A percentile compares a stretch with the other conserved stretches of the same genome.
Evolutionary conservation across 306 rosid genomes (phyloP).

Genomic region (Acacia melanoxylon): DNA sequence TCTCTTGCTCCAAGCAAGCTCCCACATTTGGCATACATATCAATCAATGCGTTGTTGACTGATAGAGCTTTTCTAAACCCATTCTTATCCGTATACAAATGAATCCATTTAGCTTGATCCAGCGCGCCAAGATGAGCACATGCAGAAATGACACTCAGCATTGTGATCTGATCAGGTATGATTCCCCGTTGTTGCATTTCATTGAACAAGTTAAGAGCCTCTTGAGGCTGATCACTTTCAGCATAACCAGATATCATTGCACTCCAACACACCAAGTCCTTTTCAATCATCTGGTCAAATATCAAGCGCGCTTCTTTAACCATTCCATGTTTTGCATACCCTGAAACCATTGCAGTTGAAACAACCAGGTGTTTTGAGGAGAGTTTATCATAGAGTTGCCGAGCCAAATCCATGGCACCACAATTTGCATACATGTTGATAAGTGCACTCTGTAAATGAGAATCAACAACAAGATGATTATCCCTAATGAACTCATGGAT

Average conservation of each 20-base stretch:
- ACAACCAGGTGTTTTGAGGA: constrained; percentile 45
- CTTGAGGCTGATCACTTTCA: constrained; percentile 61
- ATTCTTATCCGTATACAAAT: constrained; percentile 39
- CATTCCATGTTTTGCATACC: constrained; percentile 47
- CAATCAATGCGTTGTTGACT: constrained; percentile 54
- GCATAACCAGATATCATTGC: constrained; percentile 64
- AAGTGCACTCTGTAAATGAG: constrained; percentile 55
- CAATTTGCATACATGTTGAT: constrained; percentile 54
- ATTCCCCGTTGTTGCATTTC: constrained; percentile 46
- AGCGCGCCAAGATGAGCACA: constrained; percentile 61
- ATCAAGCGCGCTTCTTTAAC: constrained; percentile 49
- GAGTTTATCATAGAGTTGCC: constrained; percentile 38
- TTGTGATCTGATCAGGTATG: constrained; percentile 54
- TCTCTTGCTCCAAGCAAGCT: constrained; percentile 62
- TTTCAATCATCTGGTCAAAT: constrained; percentile 53
- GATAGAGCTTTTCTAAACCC: constrained; percentile 45
- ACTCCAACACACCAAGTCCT: constrained; percentile 64
- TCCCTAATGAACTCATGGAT: constrained; percentile 38
- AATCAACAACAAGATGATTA: constrained; percentile 19
- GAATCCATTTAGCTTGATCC: constrained; percentile 56
- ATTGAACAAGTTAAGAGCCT: constrained; percentile 54
- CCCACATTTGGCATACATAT: constrained; percentile 70
- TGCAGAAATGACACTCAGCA: constrained; percentile 60
- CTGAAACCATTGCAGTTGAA: constrained; percentile 66
- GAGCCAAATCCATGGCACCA: constrained; percentile 58